Base-by-base conservation (phyloP, 2,329 filamentous ascomycete genomes). In the Trichoderma oligosporum region DNA sequence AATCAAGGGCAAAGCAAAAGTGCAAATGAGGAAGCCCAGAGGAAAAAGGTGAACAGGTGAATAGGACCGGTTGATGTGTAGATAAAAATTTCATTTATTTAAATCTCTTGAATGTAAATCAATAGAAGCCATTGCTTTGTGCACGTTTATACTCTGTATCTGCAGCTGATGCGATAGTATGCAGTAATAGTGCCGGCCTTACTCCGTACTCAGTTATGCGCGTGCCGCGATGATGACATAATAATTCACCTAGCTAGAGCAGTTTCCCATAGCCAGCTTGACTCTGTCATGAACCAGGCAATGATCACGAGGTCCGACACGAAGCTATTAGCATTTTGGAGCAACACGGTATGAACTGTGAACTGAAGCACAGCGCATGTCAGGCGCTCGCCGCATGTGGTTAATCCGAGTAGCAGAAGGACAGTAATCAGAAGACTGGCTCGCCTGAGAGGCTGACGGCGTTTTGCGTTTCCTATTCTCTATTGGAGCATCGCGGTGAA, bases 341-440 rank as follows among this genome's bases (percentile, higher is more conserved):
- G 35, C 42, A 55, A 44, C n/a, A 42, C 38, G 52, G 41, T 44
- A 56, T 48, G 44, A 56, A 59, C 42, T 29, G 27, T 25, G 22
- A 41, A 31, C 31, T 38, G 49, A 33, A 48, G 36, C 51, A 41
- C 25, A 27, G 57, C 57, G 48, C 41, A 57, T 41, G 61, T 63
- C 60, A 63, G 61, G 53, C 60, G 60, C 46, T 22, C 31, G 56
- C 57, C 49, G 54, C 57, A 59, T 59, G 58, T 59, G 60, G 49
- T 47, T 41, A 33, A 33, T 42, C 35, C 48, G 18, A 36, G 31
- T 33, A 41, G 48, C 42, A 35, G 42, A 35, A 54, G 38, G 39
- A 44, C 57, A 55, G 33, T 53, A 58, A 62, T 70, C 68, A 70
- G 66, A 66, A 68, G 68, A 70, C 67, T 60, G 57, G 56, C 54